Conservation (phyloP, 2,329 filamentous ascomycete species). For the Fusarium chlamydosporum region DNA sequence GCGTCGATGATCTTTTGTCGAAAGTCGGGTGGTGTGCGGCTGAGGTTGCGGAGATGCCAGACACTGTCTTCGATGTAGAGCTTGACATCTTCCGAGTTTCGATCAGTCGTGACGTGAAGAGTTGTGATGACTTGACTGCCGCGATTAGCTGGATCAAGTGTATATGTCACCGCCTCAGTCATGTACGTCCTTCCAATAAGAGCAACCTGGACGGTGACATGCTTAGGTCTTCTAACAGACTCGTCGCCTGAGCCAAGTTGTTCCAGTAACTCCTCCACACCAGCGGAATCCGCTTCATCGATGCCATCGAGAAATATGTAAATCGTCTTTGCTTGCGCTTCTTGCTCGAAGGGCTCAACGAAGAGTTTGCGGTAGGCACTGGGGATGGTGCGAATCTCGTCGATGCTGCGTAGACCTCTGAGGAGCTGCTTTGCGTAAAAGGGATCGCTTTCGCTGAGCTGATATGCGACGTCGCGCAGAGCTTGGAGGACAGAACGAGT, state of each 20-base stretch:
- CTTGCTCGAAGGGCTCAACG: constrained; percentile 56
- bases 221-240: constrained; percentile 28
- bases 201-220: constrained; percentile 55
- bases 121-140: constrained; percentile 55
- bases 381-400: constrained; percentile 61
- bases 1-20: constrained; percentile 57
- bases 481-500: constrained; percentile 62
- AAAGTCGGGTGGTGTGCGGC: constrained; percentile 52
- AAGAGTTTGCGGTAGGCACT: constrained; percentile 62
- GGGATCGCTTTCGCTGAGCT: constrained; percentile 62
- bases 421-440: constrained; percentile 61
- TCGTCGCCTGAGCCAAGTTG: constrained; percentile 53
- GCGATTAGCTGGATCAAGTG: constrained; percentile 53
- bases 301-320: constrained; percentile 64
- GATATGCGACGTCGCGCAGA: constrained; percentile 62
- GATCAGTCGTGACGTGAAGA: constrained; percentile 60
- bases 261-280: constrained; percentile 56
- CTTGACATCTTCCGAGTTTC: constrained; percentile 60
- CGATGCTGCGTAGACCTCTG: constrained; percentile 53
- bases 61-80: constrained; percentile 61
- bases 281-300: constrained; percentile 60
- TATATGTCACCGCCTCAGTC: constrained; percentile 55
- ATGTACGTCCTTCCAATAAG: constrained; percentile 61
- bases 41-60: constrained; percentile 56
- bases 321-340: constrained; percentile 53